A percentile compares a stretch with the other conserved stretches of the same genome.
Conservation (phyloP, 2,329 filamentous ascomycete genomes). For the Didymella keratinophila region DNA sequence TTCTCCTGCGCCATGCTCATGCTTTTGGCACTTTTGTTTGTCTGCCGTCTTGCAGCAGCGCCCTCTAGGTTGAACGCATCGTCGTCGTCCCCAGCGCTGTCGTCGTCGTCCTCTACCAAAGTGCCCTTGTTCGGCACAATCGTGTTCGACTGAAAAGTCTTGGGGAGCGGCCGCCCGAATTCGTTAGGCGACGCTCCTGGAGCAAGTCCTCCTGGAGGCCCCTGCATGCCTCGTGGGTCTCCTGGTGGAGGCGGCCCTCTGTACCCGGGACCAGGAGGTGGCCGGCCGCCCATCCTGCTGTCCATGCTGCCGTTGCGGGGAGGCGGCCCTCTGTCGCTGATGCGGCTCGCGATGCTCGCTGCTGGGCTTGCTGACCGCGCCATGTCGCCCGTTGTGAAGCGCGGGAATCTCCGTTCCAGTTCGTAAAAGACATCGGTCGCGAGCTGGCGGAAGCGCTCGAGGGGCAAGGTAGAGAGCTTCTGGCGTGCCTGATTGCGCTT, state of each 20-base stretch:
- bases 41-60: constrained; percentile 52
- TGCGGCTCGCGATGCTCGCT: constrained; percentile 63
- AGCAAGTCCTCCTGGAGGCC: constrained; percentile 48
- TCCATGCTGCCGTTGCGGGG: constrained; percentile 60
- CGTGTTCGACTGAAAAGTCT: constrained; percentile 92
- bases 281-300: constrained; percentile 56
- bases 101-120: constrained; percentile 86
- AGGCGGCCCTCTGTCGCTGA: constrained; percentile 63
- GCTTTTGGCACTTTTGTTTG: constrained; percentile 53
- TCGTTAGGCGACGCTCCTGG: constrained; percentile 58
- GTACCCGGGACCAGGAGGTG: constrained; percentile 45
- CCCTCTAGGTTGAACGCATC: constrained; percentile 68
- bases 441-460: constrained; percentile 86
- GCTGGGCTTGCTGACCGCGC: constrained; percentile 72
- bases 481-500: constrained; percentile 98
- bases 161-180: constrained; percentile 79
- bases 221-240: constrained; percentile 48
- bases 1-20: constrained; percentile 47
- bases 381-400: constrained; percentile 75
- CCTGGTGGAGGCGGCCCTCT: constrained; percentile 56
- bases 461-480: constrained; percentile 88
- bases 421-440: constrained; percentile 97
- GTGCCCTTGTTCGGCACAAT: constrained; percentile 98
- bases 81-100: constrained; percentile 63
- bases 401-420: constrained; percentile 86